A percentile compares a stretch with the other conserved stretches of the same genome.
Evolutionary conservation across 495 filamentous ascomycete genomes (phyloP).

Genomic region (Neurospora intermedia): DNA sequence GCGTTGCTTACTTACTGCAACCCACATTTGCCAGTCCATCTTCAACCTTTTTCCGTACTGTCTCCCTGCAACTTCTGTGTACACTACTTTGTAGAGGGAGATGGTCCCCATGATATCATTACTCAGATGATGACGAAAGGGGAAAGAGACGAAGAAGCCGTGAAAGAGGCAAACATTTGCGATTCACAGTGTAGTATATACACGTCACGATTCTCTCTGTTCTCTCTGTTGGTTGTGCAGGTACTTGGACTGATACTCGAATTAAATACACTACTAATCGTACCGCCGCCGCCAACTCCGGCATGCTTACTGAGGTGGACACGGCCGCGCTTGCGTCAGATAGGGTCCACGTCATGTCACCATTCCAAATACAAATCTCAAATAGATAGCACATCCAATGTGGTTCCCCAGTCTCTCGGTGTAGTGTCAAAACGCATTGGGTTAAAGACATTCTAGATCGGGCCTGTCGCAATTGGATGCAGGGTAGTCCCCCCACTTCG

Average conservation of each 20-base stretch:
- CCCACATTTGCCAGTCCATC: background rate
- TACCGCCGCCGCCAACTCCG: background rate
- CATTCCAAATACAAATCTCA: background rate
- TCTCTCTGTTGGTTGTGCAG: background rate
- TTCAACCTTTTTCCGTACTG: background rate
- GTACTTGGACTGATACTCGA: background rate
- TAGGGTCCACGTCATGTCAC: background rate
- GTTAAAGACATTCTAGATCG: background rate
- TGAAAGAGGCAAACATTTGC: background rate
- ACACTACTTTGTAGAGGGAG: background rate
- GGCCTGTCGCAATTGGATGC: background rate
- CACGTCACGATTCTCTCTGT: background rate
- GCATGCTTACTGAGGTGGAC: background rate
- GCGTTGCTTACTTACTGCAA: background rate
- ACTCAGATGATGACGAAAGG: background rate
- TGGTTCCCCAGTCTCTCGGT: too few species aligned
- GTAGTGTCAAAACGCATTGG: background rate
- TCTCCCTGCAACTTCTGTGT: background rate
- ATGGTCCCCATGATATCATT: background rate
- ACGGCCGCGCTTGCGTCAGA: background rate
- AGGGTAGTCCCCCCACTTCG: background rate
- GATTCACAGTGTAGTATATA: background rate
- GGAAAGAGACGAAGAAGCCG: background rate
- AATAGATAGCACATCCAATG: too few species aligned
- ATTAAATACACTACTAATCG: background rate